Evolutionary conservation across 2,329 filamentous ascomycete genomes (phyloP), one percentile per base, ranked within the genome.

Genomic region (Trichothecium sympodiale): DNA sequence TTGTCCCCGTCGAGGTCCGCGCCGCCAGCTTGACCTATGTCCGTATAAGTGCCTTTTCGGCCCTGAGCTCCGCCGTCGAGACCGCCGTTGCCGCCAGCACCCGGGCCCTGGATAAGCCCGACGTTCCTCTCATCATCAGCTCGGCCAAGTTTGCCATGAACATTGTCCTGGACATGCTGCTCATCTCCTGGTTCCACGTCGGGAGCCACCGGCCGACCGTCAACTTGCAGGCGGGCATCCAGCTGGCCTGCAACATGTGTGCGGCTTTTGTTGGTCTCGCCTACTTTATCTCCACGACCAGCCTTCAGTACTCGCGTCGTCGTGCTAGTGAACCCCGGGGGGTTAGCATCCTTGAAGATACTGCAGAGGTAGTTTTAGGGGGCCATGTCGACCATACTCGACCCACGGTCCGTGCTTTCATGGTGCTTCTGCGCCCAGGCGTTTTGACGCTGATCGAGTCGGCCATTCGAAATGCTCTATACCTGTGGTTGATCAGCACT

Each of bases 91-190:
- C 71, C 0, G 62, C 68, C 2, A 67, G 69, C 0, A 83, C 79
- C 0, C 60, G 80, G 30, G 76, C 80, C 0, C 55, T 86, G 2
- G 80, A 84, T 49, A 68, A 73, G 34, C 35, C 80, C 0, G 79
- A 85, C 46, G 75, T 84, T 0, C 78, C 79, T 0, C 56, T 85
- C 0, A 47, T 81, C 1, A 79, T 84, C 42, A 82, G 71, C 49
- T 67, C 64, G 0, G 61, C 67, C 35, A 80, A 80, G 43, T 80
- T 83, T 36, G 56, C 61, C 0, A 52, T 81, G 40, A 84, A 84
- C 44, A 84, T 85, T 37, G 40, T 77, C 2, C 61, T 84, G 0
- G 78, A 83, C 42, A 48, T 84, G 37, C 56, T 84, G 1, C 48
- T 85, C 26, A 74, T 84, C 31, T 83, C 78, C 0, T 72, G 60